Evolutionary conservation across 202 grass and related monocot genomes (phyloP), one percentile per base, ranked within the genome.

Genomic region (Miscanthus sacchariflorus): DNA sequence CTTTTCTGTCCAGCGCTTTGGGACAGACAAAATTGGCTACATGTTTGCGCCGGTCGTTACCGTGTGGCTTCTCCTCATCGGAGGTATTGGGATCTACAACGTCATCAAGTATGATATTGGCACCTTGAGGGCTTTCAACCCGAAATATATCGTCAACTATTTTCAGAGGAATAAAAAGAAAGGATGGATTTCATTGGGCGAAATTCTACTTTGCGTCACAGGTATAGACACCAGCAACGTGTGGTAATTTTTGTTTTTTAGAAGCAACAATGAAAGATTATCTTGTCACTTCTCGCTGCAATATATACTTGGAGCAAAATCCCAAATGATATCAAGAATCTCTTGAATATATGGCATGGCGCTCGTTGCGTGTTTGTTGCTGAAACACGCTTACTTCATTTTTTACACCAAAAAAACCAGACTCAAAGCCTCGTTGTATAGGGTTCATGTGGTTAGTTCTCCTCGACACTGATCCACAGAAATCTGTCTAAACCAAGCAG

Each of bases 21-120:
- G 95, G 4, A 97, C 95, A 3, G 93, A 90, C 69, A 93, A 87
- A 74, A 87, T 98, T 58, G 95, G 93, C n/a, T 98, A 95, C 90
- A 82, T 76, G 0, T 98, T 97, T 83, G 92, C 95, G 0, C 93
- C 95, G 1, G n/a, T 97, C 5, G 65, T 97, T 25, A 7, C 77
- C 1, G 0, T 91, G 21, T 97, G 90, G 90, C 87, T 97, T 35
- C 13, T 95, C 13, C 81, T 95, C 14, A 93, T 98, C 8, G 63
- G 87, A 4, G 93, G 91, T 5, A 87, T 93, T 42, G 93, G 95
- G 2, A 1, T 91, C 10, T 98, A 93, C 23, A 89, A 95, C 71
- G 45, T 93, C 13, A 46, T 95, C 64, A 94, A 93, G 83, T 91
- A 95, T 45, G 90, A 97, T 70, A 42, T 91, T 8, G 56, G 84